Evolutionary conservation across 352 stramenopile genomes (phyloP).

Genomic region (Globisporangium apiculatum): DNA sequence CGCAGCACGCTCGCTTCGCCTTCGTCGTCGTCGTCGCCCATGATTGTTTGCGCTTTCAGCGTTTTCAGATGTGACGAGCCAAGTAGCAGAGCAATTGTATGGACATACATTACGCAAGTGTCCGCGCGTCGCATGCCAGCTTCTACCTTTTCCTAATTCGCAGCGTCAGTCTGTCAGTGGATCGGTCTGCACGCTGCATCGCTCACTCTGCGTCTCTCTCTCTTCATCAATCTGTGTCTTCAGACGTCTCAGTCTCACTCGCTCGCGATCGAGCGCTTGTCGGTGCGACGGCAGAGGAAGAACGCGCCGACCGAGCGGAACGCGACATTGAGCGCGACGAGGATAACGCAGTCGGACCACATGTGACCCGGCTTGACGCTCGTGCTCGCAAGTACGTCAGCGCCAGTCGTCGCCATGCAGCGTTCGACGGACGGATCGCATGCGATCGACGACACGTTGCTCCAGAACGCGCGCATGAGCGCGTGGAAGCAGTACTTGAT

Average conservation of each 20-base stretch:
- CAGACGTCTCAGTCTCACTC: not conserved
- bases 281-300: constrained; percentile 19
- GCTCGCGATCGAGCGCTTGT: constrained; percentile 5
- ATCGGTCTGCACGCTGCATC: not conserved
- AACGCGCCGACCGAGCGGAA: constrained; percentile 24
- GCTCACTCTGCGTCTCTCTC: too few species aligned
- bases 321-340: constrained; percentile 23
- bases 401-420: constrained; percentile 18
- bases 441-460: constrained; percentile 15
- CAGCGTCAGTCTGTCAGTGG: not conserved
- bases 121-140: too few species aligned
- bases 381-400: constrained; percentile 21
- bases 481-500: constrained; percentile 31
- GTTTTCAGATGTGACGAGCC: too few species aligned
- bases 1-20: constrained; percentile 26
- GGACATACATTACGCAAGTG: too few species aligned
- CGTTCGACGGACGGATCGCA: constrained; percentile 9
- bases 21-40: constrained; percentile 6
- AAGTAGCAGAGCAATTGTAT: too few species aligned
- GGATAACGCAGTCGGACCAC: constrained; percentile 18
- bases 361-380: constrained; percentile 15
- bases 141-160: too few species aligned
- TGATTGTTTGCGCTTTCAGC: not conserved
- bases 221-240: too few species aligned
- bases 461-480: constrained; percentile 32